Evolutionary conservation across 305 asterid species (phyloP).

Genomic region (Solanum hybrid): DNA sequence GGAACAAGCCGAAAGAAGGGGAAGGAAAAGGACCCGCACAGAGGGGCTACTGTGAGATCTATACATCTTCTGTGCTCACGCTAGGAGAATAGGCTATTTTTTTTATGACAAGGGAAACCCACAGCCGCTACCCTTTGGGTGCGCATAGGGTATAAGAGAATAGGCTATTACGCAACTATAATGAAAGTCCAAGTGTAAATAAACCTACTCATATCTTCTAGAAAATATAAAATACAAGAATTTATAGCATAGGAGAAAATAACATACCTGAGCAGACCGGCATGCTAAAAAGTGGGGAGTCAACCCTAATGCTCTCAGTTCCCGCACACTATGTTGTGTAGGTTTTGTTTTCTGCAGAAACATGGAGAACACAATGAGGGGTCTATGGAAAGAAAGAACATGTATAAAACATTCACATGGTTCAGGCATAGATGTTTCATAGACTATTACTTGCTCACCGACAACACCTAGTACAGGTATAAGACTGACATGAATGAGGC

Average conservation of each 20-base stretch:
- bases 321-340: conserved; percentile 16
- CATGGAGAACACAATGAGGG: not conserved
- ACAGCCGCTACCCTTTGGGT: not conserved
- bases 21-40: not conserved
- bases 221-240: not conserved
- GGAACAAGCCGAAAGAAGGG: not conserved
- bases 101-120: not conserved
- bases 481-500: conserved; percentile 21
- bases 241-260: not conserved
- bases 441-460: conserved; percentile 23
- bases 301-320: conserved; percentile 6
- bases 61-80: not conserved
- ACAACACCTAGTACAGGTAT: conserved; percentile 23
- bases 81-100: not conserved
- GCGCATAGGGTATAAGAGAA: not conserved
- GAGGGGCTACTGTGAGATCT: not conserved
- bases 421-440: not conserved
- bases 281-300: conserved; percentile 11
- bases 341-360: conserved; percentile 15
- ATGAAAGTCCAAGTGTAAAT: not conserved
- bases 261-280: conserved; percentile 16
- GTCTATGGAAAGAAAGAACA: not conserved
- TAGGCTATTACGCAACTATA: not conserved
- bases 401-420: not conserved
- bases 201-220: not conserved